These are phyloP conservation scores for Middelhovenomyces tepae DNA, from an alignment of 805 yeast species.

Conservation along the genomic window DNA sequence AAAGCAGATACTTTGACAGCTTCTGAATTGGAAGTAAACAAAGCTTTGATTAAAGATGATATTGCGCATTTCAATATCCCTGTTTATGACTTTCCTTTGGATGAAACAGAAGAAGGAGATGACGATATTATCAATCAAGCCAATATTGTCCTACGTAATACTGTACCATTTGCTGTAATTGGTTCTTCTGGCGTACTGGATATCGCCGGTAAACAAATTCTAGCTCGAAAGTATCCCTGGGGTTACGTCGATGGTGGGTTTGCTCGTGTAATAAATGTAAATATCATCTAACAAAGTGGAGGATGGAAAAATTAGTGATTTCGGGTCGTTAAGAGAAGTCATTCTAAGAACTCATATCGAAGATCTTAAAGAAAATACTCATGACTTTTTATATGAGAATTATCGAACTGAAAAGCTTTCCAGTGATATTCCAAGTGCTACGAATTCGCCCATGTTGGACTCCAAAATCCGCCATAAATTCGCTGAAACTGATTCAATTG, in stretches of 20 bases:
- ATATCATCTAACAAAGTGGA: too few species aligned
- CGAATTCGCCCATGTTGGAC: constrained; percentile 9
- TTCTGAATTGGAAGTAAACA: constrained; percentile 67
- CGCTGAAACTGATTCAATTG: constrained; percentile 14
- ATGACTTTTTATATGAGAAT: constrained; percentile 76
- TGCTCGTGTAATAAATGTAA: too few species aligned
- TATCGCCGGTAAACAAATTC: constrained; percentile 28
- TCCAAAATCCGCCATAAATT: too few species aligned
- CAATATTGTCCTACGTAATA: constrained; percentile 49
- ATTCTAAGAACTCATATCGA: constrained; percentile 75
- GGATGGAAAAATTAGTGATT: constrained; percentile 75
- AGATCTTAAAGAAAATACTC: constrained; percentile 83
- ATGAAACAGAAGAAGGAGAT: constrained; percentile 36
- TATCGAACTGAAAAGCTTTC: constrained; percentile 83
- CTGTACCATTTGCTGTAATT: constrained; percentile 59
- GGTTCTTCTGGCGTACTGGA: constrained; percentile 32
- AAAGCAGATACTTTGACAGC: constrained; percentile 80
- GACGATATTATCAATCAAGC: constrained; percentile 59
- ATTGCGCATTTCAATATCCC: constrained; percentile 63
- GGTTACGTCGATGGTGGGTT: constrained; percentile 44
- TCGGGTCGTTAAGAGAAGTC: constrained; percentile 69
- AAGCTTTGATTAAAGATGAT: constrained; percentile 67
- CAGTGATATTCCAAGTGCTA: constrained; percentile 35
- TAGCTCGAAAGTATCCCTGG: constrained; percentile 53
- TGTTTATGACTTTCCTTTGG: constrained; percentile 60